Base-by-base conservation (phyloP, 768 basidiomycete genomes). In the Tulasnella sp. region DNA sequence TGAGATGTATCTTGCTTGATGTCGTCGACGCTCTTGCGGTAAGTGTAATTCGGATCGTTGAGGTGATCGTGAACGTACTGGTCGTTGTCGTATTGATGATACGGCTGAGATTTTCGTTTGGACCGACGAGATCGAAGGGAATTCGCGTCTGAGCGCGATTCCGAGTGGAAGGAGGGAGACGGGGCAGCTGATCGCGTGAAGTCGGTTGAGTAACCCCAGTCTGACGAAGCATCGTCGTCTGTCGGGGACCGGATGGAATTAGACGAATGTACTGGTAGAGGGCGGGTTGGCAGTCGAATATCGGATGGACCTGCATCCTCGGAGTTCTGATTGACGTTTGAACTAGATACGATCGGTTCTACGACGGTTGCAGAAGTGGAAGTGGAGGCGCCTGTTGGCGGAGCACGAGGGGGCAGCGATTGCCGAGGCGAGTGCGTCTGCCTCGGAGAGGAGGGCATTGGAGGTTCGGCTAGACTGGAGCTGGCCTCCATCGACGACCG, bases 11-110 rank as follows among this genome's bases (percentile, higher is more conserved):
- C 37, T 26, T 70, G 47, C 29, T 70, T 32, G 34, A 70, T 6
- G n/a, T 70, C 69, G 16, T 47, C 69, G 19, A 70, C 34, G 47
- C 47, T 59, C 17, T 47, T 47, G n/a, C 47, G 69, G 32, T 70
- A 70, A 8, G 69, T 59, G 69, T 70, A 70, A 40, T 70, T 59
- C 17, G 69, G 69, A 37, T 70, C 69, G 69, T 70, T 70, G 69
- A 70, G 69, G 35, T 70, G 69, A 26, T 70, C 69, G 22, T 67
- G 69, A 62, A 71, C 69, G 29, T 63, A 71, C 3, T 71, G 16
- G 52, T 71, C 69, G 35, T 42, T 44, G 44, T 71, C 47, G 69
- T 71, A 35, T 22, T 52, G 47, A 19, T 62, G 69, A 26, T 71
- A 29, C 11, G 44, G 42, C 32, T 22, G 69, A 52, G 47, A 71